These are phyloP conservation scores for Pyronema omphalodes DNA, from an alignment of 495 filamentous ascomycete species.

Conservation along the genomic window DNA sequence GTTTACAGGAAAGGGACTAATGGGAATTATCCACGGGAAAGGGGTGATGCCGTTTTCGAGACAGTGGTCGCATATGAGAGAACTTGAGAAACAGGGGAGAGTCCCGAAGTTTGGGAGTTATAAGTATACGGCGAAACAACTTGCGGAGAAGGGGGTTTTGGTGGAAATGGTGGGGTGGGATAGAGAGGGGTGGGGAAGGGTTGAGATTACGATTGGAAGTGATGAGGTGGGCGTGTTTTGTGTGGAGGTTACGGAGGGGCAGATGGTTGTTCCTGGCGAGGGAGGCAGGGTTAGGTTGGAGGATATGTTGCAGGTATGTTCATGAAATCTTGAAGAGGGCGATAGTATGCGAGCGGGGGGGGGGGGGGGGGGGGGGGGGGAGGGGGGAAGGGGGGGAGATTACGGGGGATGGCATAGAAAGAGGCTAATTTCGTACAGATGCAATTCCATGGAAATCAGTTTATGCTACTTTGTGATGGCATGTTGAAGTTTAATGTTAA, in stretches of 20 bases:
- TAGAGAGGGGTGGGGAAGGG: constrained; percentile 73
- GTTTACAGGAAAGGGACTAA: too few species aligned
- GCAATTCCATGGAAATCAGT: constrained; percentile 90
- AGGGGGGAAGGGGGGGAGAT: too few species aligned
- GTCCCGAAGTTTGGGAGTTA: constrained; percentile 93
- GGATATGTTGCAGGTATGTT: constrained; percentile 60
- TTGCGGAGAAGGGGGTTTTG: constrained; percentile 85
- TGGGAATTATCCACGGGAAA: constrained; percentile 20
- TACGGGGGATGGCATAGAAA: too few species aligned
- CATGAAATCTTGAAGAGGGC: background rate
- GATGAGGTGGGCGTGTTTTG: constrained; percentile 92
- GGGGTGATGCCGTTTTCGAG: constrained; percentile 96
- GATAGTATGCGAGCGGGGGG: background rate
- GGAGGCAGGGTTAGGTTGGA: constrained; percentile 80
- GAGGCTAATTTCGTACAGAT: too few species aligned
- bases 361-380: too few species aligned
- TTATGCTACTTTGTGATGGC: constrained; percentile 84
- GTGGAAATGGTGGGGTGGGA: constrained; percentile 70
- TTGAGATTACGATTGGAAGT: constrained; percentile 82
- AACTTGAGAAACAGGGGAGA: constrained; percentile 75
- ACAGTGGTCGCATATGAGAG: constrained; percentile 94
- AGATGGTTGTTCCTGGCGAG: constrained; percentile 89
- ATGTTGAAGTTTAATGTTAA: constrained; percentile 83
- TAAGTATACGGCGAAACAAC: constrained; percentile 80
- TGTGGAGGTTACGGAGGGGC: constrained; percentile 76